Conservation (phyloP, 2,329 filamentous ascomycete genomes). For the Xylaria sp. region DNA sequence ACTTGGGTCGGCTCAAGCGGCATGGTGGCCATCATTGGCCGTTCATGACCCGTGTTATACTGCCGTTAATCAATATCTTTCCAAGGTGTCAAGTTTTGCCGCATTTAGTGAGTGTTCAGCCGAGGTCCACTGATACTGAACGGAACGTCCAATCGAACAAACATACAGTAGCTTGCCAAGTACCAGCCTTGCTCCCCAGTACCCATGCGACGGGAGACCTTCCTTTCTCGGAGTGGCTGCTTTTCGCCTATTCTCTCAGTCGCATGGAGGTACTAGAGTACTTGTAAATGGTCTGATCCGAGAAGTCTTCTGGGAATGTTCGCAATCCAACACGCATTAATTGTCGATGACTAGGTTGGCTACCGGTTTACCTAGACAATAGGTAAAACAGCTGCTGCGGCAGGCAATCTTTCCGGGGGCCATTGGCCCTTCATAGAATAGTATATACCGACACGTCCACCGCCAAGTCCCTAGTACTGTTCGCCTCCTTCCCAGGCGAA, state of each 20-base stretch:
- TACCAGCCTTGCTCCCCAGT: constrained; percentile 21
- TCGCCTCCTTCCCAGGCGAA: not conserved
- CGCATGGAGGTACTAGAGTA: not conserved
- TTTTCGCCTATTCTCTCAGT: constrained; percentile 1
- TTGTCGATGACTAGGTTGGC: not conserved
- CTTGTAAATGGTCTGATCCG: not conserved
- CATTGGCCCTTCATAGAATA: not conserved
- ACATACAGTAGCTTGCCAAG: constrained; percentile 5
- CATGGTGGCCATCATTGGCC: constrained; percentile 4
- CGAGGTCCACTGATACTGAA: constrained; percentile 20
- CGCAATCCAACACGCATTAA: not conserved
- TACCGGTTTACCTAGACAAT: not conserved
- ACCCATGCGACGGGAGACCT: constrained; percentile 27
- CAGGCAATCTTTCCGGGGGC: not conserved
- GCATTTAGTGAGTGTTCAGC: constrained; percentile 23
- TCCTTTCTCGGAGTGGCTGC: constrained; percentile 33
- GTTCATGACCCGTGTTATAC: not conserved
- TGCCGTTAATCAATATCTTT: constrained; percentile 2
- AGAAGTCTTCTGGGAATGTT: not conserved
- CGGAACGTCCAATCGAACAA: constrained; percentile 12
- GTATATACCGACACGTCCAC: not conserved
- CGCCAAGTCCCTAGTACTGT: not conserved
- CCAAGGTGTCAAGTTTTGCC: not conserved
- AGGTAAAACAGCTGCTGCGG: not conserved
- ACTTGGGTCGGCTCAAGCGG: not conserved